Base-by-base conservation (phyloP, 805 yeast genomes). In the Myxozyma lipomycoides region DNA sequence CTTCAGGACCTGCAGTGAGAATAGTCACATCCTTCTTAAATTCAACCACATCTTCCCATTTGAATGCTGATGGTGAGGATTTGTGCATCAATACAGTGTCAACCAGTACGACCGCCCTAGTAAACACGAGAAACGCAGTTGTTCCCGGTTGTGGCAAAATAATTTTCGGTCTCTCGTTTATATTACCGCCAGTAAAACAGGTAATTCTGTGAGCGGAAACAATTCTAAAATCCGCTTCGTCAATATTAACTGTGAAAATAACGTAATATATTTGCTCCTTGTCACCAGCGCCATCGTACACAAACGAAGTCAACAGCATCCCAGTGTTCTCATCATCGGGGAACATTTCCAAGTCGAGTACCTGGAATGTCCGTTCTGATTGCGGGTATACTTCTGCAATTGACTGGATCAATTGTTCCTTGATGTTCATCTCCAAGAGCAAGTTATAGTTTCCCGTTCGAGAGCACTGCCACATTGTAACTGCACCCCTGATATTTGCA, bases 31-130 rank as follows among this genome's bases (percentile, higher is more conserved):
- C 72, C 1, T 73, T 52, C 52, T 78, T 79, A 56, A 90, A 76
- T 4, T 74, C 69, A 10, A 90, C 72, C 10, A 79, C 71, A 64
- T 91, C 97, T 66, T 89, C 95, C 96, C 96, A 90, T 60, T 82
- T 76, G 51, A 71, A 70, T 55, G 46, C 44, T 65, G 63, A 30
- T 63, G 59, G 39, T 69, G 64, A 46, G 68, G 68, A 19, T 68
- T 61, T 34, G 28, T 39, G 58, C 6, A 28, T 51, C 39, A 78
- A 74, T 43, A 78, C 71, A 7, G 83, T 70, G 59, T 86, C 95
- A 1, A 85, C 74, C 47, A 90, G 61, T 1, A 86, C 79, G 10
- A 88, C 73, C 0, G 87, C 78, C 45, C 79, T 75, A 9, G 75
- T 76, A 38, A 82, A 73, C 1, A 81, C 71, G 1, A 85, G 75